Conservation (phyloP, 2,329 filamentous ascomycete genomes). For the Colletotrichum sp. region DNA sequence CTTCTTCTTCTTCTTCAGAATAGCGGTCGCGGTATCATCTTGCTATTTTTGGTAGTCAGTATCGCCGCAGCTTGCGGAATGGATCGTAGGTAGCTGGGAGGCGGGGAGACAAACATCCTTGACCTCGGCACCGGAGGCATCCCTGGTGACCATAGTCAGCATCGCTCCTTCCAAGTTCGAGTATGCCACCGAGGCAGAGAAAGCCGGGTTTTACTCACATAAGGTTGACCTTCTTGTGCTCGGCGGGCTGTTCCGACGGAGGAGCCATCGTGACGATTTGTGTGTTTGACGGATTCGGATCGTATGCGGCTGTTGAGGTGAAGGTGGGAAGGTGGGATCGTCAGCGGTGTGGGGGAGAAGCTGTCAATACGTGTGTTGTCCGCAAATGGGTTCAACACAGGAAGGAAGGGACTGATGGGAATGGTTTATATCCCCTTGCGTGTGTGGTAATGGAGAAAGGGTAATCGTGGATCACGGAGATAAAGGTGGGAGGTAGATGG, state of each 20-base stretch:
- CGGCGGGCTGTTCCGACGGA: conserved; percentile 52
- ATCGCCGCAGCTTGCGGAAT: conserved; percentile 23
- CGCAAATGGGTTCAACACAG: background rate
- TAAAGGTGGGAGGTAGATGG: conserved; percentile 11
- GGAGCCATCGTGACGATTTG: conserved; percentile 68
- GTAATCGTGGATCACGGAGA: conserved; percentile 16
- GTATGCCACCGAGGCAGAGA: background rate
- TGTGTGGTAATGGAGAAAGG: background rate
- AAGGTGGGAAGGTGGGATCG: conserved; percentile 13
- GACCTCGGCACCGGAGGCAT: conserved; percentile 86
- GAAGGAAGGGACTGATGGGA: background rate
- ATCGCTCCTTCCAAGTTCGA: conserved; percentile 10
- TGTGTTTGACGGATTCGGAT: conserved; percentile 10
- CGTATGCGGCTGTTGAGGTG: background rate
- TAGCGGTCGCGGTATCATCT: conserved; percentile 92
- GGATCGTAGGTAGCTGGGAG: conserved; percentile 13
- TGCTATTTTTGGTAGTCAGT: conserved; percentile 60
- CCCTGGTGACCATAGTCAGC: conserved; percentile 62
- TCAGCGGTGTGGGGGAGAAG: conserved; percentile 8
- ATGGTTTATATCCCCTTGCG: background rate
- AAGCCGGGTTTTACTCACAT: conserved; percentile 60
- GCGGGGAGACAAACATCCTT: conserved; percentile 70
- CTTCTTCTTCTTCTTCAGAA: conserved; percentile 99
- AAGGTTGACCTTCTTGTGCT: conserved; percentile 84
- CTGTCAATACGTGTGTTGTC: conserved; percentile 3